A percentile compares a stretch with the other conserved stretches of the same genome.
phyloP scores from a whole-genome alignment of 2,329 filamentous ascomycete genomes.

The Scytalidium sp. region DNA sequence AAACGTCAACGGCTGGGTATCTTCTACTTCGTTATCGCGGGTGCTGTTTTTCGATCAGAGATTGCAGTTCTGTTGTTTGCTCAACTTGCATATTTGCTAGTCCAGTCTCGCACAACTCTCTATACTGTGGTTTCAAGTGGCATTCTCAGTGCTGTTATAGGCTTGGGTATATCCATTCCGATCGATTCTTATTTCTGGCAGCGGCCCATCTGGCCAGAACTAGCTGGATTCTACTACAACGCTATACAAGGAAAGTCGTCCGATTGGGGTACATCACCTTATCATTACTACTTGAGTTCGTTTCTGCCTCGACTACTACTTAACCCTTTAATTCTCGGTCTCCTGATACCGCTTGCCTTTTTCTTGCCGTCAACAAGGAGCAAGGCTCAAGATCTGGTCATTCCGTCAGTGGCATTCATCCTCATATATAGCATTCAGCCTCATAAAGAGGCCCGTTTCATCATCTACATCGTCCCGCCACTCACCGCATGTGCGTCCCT shows the following conservation, averaged over 20 bases:
- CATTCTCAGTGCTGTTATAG: slow-evolving; percentile 59
- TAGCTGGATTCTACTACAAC: slow-evolving; percentile 88
- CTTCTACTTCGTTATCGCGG: slow-evolving; percentile 73
- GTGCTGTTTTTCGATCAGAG: slow-evolving; percentile 86
- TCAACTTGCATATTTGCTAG: slow-evolving; percentile 62
- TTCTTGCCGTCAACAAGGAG: slow-evolving; percentile 41
- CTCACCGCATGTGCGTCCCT: slow-evolving; percentile 76
- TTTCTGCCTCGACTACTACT: slow-evolving; percentile 79
- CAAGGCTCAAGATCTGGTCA: slow-evolving; percentile 46
- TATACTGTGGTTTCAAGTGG: slow-evolving; percentile 65
- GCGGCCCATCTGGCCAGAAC: slow-evolving; percentile 81
- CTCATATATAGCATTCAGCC: slow-evolving; percentile 82
- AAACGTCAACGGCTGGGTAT: slow-evolving; percentile 62
- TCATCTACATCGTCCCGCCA: slow-evolving; percentile 81
- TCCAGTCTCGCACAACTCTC: slow-evolving; percentile 49
- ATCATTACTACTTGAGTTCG: slow-evolving; percentile 81
- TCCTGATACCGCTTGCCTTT: slow-evolving; percentile 54
- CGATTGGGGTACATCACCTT: slow-evolving; percentile 84
- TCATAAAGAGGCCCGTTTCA: slow-evolving; percentile 95
- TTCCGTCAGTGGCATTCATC: slow-evolving; percentile 71
- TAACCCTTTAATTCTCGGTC: slow-evolving; percentile 64
- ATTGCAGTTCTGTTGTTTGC: slow-evolving; percentile 75
- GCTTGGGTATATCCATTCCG: slow-evolving; percentile 66
- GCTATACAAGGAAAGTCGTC: slow-evolving; percentile 78
- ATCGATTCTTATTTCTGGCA: slow-evolving; percentile 97